Percentiles rank a stretch among this genome's conserved stretches.
phyloP scores from a whole-genome alignment of 2,329 filamentous ascomycete genomes.

The Calonectria montana region DNA sequence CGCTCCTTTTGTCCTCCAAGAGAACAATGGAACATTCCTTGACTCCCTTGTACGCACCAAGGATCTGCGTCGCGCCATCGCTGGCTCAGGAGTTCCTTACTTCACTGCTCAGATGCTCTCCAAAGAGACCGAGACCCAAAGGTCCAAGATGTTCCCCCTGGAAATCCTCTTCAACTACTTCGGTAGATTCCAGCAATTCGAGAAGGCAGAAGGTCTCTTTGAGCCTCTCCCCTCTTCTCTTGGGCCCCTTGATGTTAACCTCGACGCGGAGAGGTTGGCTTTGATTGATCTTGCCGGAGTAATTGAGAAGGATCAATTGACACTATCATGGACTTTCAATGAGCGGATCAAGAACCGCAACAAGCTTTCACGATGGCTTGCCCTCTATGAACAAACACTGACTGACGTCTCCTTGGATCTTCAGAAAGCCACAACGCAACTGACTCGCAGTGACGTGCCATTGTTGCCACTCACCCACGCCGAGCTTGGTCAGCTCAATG shows the following conservation, averaged over 20 bases:
- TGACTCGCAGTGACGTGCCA: conserved; percentile 46
- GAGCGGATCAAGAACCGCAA: not conserved
- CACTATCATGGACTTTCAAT: not conserved
- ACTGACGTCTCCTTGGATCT: not conserved
- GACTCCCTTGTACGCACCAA: not conserved
- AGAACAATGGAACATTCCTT: not conserved
- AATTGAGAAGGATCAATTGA: not conserved
- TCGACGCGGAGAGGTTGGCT: conserved; percentile 29
- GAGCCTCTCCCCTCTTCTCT: conserved; percentile 12
- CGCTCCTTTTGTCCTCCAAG: not conserved
- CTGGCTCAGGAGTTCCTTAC: not conserved
- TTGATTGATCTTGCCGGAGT: conserved; percentile 20
- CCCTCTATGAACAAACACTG: not conserved
- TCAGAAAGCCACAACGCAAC: not conserved
- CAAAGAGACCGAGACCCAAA: not conserved
- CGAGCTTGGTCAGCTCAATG: conserved; percentile 26
- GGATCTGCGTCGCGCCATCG: not conserved
- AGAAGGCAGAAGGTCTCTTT: conserved; percentile 41
- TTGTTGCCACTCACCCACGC: conserved; percentile 40
- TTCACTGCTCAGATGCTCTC: not conserved
- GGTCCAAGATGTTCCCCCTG: conserved; percentile 24
- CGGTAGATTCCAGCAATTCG: conserved; percentile 45
- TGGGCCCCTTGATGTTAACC: conserved; percentile 13
- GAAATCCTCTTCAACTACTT: conserved; percentile 45
- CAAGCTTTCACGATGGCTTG: not conserved